These are phyloP conservation scores for Trichocomaceae sp. DNA, from an alignment of 2,329 filamentous ascomycete species.

Conservation along the genomic window DNA sequence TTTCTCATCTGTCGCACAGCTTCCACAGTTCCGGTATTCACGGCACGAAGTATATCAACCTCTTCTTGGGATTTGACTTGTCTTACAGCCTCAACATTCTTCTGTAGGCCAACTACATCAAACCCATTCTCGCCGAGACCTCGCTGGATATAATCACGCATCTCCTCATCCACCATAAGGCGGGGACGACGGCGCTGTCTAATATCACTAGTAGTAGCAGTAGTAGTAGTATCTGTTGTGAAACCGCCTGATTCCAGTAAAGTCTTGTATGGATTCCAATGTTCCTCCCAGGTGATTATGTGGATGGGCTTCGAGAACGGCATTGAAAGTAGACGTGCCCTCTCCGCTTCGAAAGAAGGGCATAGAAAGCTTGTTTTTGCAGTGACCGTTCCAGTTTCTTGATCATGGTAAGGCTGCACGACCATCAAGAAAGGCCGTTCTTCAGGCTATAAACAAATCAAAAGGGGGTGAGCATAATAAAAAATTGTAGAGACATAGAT, in stretches of 20 bases:
- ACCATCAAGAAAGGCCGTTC: conserved; percentile 59
- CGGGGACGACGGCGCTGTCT: conserved; percentile 27
- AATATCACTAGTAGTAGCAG: no score
- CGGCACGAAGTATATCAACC: conserved; percentile 52
- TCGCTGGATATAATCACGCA: conserved; percentile 56
- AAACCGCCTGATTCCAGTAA: conserved; percentile 44
- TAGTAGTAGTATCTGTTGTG: conserved; percentile 1
- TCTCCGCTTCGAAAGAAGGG: conserved; percentile 55
- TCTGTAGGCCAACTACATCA: conserved; percentile 48
- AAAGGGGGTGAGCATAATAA: no score
- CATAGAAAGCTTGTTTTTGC: conserved; percentile 55
- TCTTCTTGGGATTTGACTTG: conserved; percentile 54
- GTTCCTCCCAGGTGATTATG: conserved; percentile 57
- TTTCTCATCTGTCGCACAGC: conserved; percentile 53
- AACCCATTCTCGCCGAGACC: conserved; percentile 51
- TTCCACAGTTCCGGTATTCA: conserved; percentile 59
- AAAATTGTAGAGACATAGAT: no score
- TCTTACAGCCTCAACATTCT: conserved; percentile 52
- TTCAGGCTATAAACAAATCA: conserved; percentile 44
- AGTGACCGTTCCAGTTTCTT: conserved; percentile 35
- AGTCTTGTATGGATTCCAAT: conserved; percentile 57
- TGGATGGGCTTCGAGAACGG: conserved; percentile 47
- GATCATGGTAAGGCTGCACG: conserved; percentile 42
- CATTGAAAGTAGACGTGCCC: conserved; percentile 54
- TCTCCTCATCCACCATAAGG: conserved; percentile 62